These are phyloP conservation scores for Microsporum audouinii DNA, from an alignment of 2,329 filamentous ascomycete species.

Conservation along the genomic window DNA sequence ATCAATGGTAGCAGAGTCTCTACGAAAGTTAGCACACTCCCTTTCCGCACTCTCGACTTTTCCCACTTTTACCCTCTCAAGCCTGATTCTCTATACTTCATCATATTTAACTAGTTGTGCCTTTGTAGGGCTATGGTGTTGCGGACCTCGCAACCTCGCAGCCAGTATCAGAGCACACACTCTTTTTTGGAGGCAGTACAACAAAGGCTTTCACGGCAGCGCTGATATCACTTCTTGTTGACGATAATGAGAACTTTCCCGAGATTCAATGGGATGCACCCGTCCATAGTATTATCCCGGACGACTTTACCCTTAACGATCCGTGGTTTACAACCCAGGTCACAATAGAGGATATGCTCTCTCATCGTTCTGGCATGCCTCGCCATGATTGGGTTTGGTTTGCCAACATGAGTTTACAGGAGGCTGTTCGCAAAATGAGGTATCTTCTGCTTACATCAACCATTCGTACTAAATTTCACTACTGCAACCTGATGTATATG, in stretches of 20 bases:
- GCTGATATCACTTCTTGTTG: constrained; percentile 35
- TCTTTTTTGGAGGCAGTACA: constrained; percentile 45
- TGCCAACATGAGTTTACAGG: constrained; percentile 21
- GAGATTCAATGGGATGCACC: constrained; percentile 15
- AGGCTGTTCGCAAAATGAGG: constrained; percentile 33
- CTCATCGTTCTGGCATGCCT: constrained; percentile 27
- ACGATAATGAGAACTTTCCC: constrained; percentile 19
- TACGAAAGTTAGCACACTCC: constrained; percentile 6
- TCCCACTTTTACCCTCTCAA: background rate
- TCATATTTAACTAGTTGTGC: background rate
- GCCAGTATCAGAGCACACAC: constrained; percentile 35
- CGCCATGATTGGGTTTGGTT: constrained; percentile 19
- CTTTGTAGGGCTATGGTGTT: constrained; percentile 32
- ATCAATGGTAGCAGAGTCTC: constrained; percentile 6
- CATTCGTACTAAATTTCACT: constrained; percentile 37
- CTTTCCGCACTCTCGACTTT: background rate
- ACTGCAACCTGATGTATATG: constrained; percentile 45
- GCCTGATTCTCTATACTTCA: background rate
- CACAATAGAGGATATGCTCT: constrained; percentile 26
- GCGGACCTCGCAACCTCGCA: constrained; percentile 24
- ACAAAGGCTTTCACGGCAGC: constrained; percentile 46
- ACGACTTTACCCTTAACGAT: constrained; percentile 27
- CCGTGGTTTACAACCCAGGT: constrained; percentile 18
- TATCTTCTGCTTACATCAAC: constrained; percentile 33
- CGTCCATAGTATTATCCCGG: constrained; percentile 12